These are phyloP conservation scores for Cytospora leucostoma DNA, from an alignment of 2,329 filamentous ascomycete genomes.

Conservation along the genomic window DNA sequence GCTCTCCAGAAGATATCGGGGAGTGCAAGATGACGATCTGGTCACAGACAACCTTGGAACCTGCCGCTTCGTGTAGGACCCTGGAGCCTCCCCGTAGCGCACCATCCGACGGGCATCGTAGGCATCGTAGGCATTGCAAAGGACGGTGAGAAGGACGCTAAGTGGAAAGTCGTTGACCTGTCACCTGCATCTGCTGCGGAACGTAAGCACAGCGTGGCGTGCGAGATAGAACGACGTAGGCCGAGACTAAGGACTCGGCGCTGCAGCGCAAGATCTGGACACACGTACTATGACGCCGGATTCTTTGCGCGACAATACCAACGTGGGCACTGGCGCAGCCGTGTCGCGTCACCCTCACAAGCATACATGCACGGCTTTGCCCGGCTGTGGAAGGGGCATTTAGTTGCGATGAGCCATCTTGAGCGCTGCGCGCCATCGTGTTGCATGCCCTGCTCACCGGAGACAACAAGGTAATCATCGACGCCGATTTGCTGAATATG, in stretches of 20 bases:
- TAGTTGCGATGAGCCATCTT: background rate
- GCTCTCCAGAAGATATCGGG: no score
- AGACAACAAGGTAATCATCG: background rate
- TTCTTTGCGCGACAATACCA: background rate
- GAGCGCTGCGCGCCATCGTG: background rate
- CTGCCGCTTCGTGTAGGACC: background rate
- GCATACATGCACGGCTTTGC: background rate
- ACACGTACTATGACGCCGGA: background rate
- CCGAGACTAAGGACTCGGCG: background rate
- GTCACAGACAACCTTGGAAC: background rate
- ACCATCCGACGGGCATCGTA: background rate
- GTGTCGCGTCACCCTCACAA: background rate
- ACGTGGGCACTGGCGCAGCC: background rate
- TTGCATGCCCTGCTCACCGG: background rate
- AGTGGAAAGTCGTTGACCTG: background rate
- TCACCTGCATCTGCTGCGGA: background rate
- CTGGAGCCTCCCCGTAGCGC: background rate
- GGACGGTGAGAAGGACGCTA: background rate
- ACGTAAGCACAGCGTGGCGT: background rate
- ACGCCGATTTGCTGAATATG: no score
- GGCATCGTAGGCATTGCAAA: background rate
- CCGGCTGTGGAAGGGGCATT: background rate
- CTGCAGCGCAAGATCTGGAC: background rate
- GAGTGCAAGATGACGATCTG: background rate
- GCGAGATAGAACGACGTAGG: background rate